A percentile compares a stretch with the other conserved stretches of the same genome.
Evolutionary conservation across 208 protist species (phyloP).

Genomic region (Leishmania aethiopica): DNA sequence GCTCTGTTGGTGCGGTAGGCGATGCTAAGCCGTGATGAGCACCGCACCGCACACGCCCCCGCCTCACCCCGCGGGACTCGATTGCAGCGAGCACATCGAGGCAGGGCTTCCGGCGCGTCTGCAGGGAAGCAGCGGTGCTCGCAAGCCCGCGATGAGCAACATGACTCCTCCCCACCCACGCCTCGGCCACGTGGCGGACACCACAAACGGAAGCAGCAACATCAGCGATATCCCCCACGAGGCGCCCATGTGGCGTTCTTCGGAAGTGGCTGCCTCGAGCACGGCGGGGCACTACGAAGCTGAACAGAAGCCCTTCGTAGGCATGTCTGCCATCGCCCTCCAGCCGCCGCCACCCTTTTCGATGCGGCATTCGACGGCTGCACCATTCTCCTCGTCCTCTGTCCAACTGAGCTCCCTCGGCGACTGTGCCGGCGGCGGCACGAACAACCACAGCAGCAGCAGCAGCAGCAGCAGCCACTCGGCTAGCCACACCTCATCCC

Average conservation of each 20-base stretch:
- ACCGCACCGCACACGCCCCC: neutral
- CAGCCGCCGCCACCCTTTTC: slow-evolving; percentile 1
- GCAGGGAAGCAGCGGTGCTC: neutral
- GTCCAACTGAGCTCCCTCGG: neutral
- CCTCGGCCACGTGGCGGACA: neutral
- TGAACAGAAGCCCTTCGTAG: neutral
- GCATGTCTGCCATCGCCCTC: neutral
- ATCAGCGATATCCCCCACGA: neutral
- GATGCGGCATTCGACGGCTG: neutral
- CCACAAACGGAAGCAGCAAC: neutral
- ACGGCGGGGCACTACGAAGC: neutral
- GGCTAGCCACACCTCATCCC: slow-evolving; percentile 17
- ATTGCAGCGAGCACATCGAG: neutral
- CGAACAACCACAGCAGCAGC: neutral
- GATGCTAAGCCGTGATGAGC: neutral
- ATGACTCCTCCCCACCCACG: neutral
- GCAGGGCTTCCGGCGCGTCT: neutral
- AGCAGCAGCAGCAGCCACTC: neutral
- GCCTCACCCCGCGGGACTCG: neutral
- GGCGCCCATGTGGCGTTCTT: neutral
- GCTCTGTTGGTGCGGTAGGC: neutral
- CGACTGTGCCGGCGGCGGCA: neutral
- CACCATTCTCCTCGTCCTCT: neutral
- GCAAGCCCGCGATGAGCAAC: neutral
- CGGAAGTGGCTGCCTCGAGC: neutral